These are phyloP conservation scores for Coniosporium apollinis DNA, from an alignment of 495 filamentous ascomycete genomes.

Conservation along the genomic window DNA sequence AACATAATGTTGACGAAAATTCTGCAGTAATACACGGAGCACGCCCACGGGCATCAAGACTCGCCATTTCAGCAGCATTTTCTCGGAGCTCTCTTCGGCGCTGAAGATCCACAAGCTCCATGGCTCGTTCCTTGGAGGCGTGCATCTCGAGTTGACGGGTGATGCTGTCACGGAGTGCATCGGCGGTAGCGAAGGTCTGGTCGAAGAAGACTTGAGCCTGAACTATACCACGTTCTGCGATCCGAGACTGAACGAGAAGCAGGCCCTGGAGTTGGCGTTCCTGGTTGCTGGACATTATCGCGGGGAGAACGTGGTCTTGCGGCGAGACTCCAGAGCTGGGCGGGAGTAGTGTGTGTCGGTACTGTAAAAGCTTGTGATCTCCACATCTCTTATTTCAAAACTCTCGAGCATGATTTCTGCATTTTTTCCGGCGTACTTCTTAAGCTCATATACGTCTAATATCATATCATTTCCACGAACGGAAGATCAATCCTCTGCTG, in stretches of 20 bases:
- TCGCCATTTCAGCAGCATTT: constrained; percentile 67
- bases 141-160: constrained; percentile 88
- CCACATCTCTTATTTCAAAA: too few species aligned
- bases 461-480: constrained; percentile 2
- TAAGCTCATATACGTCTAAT: background rate
- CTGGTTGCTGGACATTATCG: constrained; percentile 76
- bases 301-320: constrained; percentile 18
- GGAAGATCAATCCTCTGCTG: constrained; percentile 14
- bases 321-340: too few species aligned
- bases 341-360: too few species aligned
- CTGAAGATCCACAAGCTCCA: constrained; percentile 69
- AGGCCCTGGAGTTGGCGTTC: constrained; percentile 89
- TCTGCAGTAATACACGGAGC: constrained; percentile 41
- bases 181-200: constrained; percentile 74
- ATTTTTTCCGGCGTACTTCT: too few species aligned
- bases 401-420: too few species aligned
- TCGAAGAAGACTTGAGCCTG: constrained; percentile 67
- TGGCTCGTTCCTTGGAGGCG: constrained; percentile 73
- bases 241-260: constrained; percentile 89
- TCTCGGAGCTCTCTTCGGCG: constrained; percentile 65
- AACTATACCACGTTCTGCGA: constrained; percentile 95
- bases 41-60: constrained; percentile 72
- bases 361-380: too few species aligned
- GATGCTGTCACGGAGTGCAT: constrained; percentile 94
- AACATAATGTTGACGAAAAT: constrained; percentile 1